A percentile compares a stretch with the other conserved stretches of the same genome.
These are phyloP conservation scores for Torrubiellomyces zombiae DNA, from an alignment of 2,329 filamentous ascomycete genomes.

Conservation along the genomic window DNA sequence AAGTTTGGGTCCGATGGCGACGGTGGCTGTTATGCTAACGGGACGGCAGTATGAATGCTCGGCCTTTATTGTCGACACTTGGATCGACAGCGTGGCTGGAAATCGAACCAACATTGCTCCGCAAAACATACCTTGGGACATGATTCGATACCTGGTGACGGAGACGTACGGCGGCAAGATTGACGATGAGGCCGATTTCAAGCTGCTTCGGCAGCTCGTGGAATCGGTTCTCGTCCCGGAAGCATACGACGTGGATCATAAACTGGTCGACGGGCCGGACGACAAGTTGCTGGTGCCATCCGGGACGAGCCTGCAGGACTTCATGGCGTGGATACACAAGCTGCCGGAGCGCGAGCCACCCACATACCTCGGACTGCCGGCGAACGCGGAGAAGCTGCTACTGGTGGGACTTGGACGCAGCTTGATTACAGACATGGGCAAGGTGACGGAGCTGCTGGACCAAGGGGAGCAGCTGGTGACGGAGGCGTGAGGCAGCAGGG, in stretches of 20 bases:
- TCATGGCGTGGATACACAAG: slow-evolving; percentile 78
- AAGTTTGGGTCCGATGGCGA: slow-evolving; percentile 10
- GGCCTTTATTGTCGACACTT: slow-evolving; percentile 86
- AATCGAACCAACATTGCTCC: slow-evolving; percentile 87
- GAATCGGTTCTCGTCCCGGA: slow-evolving; percentile 63
- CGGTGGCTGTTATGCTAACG: slow-evolving; percentile 4
- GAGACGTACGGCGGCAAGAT: slow-evolving; percentile 98
- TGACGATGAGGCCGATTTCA: slow-evolving; percentile 76
- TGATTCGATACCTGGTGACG: slow-evolving; percentile 76
- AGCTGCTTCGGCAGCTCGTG: slow-evolving; percentile 56
- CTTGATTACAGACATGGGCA: slow-evolving; percentile 70
- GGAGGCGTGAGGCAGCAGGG: slow-evolving; percentile 22
- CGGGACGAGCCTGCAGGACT: slow-evolving; percentile 70
- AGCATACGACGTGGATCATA: slow-evolving; percentile 86
- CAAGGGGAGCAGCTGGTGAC: slow-evolving; percentile 85
- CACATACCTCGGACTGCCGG: slow-evolving; percentile 82
- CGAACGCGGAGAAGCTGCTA: slow-evolving; percentile 90
- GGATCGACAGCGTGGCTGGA: slow-evolving; percentile 70
- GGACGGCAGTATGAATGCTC: slow-evolving; percentile 75
- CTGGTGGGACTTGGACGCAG: slow-evolving; percentile 75
- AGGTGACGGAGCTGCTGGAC: slow-evolving; percentile 75
- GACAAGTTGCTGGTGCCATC: slow-evolving; percentile 59
- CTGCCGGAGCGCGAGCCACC: slow-evolving; percentile 92
- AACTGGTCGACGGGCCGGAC: slow-evolving; percentile 54
- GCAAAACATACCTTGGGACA: slow-evolving; percentile 88